Conservation (phyloP, 306 rosid genomes). For the Alnus glutinosa region DNA sequence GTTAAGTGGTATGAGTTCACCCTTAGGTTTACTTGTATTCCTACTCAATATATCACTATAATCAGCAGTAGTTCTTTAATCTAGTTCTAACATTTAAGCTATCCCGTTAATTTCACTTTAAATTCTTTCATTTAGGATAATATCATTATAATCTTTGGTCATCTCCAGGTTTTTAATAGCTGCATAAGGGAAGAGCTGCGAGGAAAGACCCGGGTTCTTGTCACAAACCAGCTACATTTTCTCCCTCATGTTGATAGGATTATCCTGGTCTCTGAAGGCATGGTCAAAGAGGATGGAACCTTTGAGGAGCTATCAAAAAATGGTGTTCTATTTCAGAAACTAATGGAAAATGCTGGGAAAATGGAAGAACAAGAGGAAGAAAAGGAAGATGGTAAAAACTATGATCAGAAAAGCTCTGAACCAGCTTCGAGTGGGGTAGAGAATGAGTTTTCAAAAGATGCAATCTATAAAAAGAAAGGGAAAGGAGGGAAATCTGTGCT, state of each 20-base stretch:
- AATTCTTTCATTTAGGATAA: not conserved
- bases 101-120: not conserved
- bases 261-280: conserved; percentile 66
- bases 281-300: conserved; percentile 74
- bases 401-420: conserved; percentile 26
- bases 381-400: conserved; percentile 24
- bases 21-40: not conserved
- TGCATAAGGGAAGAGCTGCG: conserved; percentile 81
- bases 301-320: conserved; percentile 75
- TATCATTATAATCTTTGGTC: conserved; percentile 17
- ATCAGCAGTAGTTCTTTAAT: not conserved
- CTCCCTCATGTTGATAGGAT: conserved; percentile 86
- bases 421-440: conserved; percentile 35
- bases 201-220: conserved; percentile 85
- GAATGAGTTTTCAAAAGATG: conserved; percentile 43
- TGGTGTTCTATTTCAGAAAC: conserved; percentile 73
- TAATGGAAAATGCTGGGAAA: conserved; percentile 91
- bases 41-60: not conserved
- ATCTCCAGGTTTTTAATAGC: conserved; percentile 65
- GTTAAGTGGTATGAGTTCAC: conserved; percentile 20
- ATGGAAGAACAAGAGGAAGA: conserved; percentile 60
- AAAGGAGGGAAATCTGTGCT: conserved; percentile 60
- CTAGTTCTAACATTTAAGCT: not conserved
- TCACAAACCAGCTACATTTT: conserved; percentile 92
- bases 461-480: conserved; percentile 46